Percentiles rank a stretch among this genome's conserved stretches.
phyloP scores from a whole-genome alignment of 345 rosid genomes.

The Lepidium aucheri region DNA sequence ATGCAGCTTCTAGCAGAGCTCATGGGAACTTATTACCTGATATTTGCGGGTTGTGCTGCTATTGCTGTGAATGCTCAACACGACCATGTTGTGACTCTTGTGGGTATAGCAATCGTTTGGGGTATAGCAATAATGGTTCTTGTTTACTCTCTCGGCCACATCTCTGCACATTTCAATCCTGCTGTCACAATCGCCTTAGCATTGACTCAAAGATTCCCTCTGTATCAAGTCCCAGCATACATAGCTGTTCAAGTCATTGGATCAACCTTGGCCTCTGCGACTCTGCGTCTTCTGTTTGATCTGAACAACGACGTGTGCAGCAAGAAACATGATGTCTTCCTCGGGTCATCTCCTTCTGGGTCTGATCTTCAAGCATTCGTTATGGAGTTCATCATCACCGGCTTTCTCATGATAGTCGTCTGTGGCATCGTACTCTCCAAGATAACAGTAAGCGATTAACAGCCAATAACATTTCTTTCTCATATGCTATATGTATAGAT shows the following conservation, averaged over 20 bases:
- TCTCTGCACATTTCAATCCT: constrained; percentile 48
- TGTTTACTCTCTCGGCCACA: constrained; percentile 37
- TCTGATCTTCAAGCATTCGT: constrained; percentile 58
- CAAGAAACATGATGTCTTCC: constrained; percentile 54
- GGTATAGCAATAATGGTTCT: constrained; percentile 39
- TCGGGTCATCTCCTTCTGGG: constrained; percentile 66
- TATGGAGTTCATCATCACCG: constrained; percentile 82
- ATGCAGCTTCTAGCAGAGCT: constrained; percentile 35
- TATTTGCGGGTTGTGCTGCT: constrained; percentile 38
- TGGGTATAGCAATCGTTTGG: constrained; percentile 36
- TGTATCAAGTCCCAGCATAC: constrained; percentile 62
- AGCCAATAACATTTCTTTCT: neutral
- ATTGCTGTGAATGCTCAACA: constrained; percentile 30
- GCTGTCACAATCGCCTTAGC: constrained; percentile 45
- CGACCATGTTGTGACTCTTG: constrained; percentile 13
- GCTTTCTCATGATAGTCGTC: constrained; percentile 78
- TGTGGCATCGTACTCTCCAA: constrained; percentile 76
- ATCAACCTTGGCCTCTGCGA: constrained; percentile 69
- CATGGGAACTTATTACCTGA: constrained; percentile 38
- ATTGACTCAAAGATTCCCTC: constrained; percentile 23
- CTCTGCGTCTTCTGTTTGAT: constrained; percentile 58
- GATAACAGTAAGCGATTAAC: constrained; percentile 50
- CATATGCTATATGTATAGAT: neutral
- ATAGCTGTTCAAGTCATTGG: constrained; percentile 60
- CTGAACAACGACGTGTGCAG: constrained; percentile 24